Conservation (phyloP, 148 eudicot genomes). For the Polygonum aviculare region DNA sequence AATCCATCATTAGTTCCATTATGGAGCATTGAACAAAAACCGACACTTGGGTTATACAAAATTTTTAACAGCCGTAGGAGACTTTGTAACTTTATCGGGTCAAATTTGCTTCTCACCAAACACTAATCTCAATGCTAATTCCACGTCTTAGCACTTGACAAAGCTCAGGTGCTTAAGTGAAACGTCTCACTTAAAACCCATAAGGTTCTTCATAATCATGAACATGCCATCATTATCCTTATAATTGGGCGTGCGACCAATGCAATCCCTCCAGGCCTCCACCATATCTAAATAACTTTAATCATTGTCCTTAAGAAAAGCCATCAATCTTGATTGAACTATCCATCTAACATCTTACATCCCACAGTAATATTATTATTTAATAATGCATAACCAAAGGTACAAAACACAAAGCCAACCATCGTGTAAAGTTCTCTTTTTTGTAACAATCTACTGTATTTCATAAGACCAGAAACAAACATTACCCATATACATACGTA, state of each 20-base stretch:
- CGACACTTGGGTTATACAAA: too few species aligned
- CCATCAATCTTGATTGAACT: background rate
- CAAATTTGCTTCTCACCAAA: background rate
- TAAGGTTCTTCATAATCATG: background rate
- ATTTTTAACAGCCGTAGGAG: too few species aligned
- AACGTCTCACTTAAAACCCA: background rate
- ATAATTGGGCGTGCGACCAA: background rate
- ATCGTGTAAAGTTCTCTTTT: background rate
- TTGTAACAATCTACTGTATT: background rate
- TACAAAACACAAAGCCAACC: background rate
- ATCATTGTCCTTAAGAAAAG: background rate
- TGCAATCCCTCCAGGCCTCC: background rate
- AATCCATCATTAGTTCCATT: too few species aligned
- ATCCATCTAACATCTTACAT: background rate
- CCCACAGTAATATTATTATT: background rate
- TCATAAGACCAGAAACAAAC: background rate
- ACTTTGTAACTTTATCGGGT: background rate
- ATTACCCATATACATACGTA: background rate
- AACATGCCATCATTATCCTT: background rate
- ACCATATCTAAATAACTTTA: background rate
- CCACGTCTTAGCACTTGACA: background rate
- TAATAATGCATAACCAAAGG: background rate
- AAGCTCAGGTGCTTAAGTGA: background rate
- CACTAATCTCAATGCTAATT: background rate
- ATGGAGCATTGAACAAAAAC: too few species aligned